These are phyloP conservation scores for Xylona heveae DNA, from an alignment of 495 filamentous ascomycete species.

Conservation along the genomic window DNA sequence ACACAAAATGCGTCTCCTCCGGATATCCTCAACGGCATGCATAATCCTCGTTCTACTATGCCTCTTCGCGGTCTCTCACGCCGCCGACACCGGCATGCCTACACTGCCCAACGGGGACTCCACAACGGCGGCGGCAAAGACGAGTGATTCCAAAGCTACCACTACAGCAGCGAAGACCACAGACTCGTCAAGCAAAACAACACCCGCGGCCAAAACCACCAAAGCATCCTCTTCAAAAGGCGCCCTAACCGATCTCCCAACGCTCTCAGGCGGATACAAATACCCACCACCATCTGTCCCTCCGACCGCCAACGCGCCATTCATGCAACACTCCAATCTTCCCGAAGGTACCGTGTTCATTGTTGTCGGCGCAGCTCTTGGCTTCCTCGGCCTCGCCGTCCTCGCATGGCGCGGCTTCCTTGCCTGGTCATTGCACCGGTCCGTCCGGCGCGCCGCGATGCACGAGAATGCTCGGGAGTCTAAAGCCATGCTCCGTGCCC, in stretches of 20 bases:
- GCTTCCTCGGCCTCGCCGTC: constrained; percentile 77
- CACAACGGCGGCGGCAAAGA: constrained; percentile 10
- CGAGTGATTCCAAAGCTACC: constrained; percentile 6
- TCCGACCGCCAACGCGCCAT: constrained; percentile 67
- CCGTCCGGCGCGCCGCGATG: constrained; percentile 58
- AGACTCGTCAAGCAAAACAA: constrained; percentile 9
- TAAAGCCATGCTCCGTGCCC: constrained; percentile 26
- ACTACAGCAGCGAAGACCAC: constrained; percentile 9
- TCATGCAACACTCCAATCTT: constrained; percentile 79
- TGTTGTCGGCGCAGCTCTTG: constrained; percentile 70
- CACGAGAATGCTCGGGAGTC: constrained; percentile 43
- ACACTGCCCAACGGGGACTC: constrained; percentile 9
- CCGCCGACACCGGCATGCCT: constrained; percentile 7
- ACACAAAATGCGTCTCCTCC: no score
- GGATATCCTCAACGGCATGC: no score
- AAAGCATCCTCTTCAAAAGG: constrained; percentile 7
- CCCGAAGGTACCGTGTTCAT: constrained; percentile 97
- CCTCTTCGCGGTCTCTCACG: constrained; percentile 1
- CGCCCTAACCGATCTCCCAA: constrained; percentile 19
- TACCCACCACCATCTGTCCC: constrained; percentile 51
- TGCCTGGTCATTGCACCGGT: constrained; percentile 81
- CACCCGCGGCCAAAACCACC: constrained; percentile 9
- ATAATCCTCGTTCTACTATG: not conserved
- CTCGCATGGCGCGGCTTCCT: constrained; percentile 44
- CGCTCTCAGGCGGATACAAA: constrained; percentile 23